A percentile compares a stretch with the other conserved stretches of the same genome.
Conservation (phyloP, 805 yeast genomes). For the Cyberlindnera lachancei region DNA sequence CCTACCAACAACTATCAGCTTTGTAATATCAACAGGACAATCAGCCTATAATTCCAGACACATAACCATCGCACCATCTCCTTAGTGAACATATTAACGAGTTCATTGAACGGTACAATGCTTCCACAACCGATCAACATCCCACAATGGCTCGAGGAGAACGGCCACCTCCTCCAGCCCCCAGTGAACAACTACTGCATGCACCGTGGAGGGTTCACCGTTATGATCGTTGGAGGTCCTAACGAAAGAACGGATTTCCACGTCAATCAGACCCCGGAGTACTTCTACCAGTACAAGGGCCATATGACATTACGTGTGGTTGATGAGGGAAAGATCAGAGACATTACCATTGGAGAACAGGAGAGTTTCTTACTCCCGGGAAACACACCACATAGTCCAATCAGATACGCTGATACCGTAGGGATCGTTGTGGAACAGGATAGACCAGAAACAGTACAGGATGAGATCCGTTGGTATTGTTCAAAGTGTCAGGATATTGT, state of each 20-base stretch:
- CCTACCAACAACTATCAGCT: too few species aligned
- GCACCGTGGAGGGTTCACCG: slow-evolving; percentile 87
- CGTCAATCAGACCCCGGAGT: slow-evolving; percentile 90
- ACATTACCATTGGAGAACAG: slow-evolving; percentile 72
- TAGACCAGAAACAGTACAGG: slow-evolving; percentile 64
- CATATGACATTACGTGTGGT: slow-evolving; percentile 79
- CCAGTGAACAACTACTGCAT: slow-evolving; percentile 90
- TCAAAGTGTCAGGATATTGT: slow-evolving; percentile 55
- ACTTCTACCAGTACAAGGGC: slow-evolving; percentile 85
- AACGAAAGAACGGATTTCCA: slow-evolving; percentile 92
- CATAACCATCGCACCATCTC: too few species aligned
- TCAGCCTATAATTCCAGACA: not conserved
- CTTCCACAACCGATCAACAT: slow-evolving; percentile 67
- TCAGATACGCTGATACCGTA: slow-evolving; percentile 74
- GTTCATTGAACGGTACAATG: too few species aligned
- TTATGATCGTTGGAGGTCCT: slow-evolving; percentile 96
- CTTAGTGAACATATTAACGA: too few species aligned
- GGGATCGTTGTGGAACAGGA: slow-evolving; percentile 93
- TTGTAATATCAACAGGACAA: too few species aligned
- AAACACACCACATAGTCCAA: slow-evolving; percentile 85
- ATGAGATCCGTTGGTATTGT: slow-evolving; percentile 86
- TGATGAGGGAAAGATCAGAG: slow-evolving; percentile 68
- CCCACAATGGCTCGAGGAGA: slow-evolving; percentile 73
- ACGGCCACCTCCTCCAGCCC: slow-evolving; percentile 70
- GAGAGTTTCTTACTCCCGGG: slow-evolving; percentile 84